Evolutionary conservation across 2,329 filamentous ascomycete species (phyloP).

Genomic region (Claviceps africana): DNA sequence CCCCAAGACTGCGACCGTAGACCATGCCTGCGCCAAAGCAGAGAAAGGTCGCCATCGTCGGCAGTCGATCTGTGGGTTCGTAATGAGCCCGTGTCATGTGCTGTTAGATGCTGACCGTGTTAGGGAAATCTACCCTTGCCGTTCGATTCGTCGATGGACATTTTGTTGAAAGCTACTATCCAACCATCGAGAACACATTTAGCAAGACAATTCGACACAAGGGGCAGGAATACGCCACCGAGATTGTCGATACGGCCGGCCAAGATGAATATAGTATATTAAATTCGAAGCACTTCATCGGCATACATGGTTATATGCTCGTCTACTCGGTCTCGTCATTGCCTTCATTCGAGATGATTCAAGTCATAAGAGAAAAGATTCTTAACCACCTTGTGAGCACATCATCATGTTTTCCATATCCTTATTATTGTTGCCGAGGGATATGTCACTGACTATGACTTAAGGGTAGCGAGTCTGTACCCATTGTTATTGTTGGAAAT

Average conservation of each 20-base stretch:
- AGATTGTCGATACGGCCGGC: slow-evolving; percentile 96
- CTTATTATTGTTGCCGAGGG: background rate
- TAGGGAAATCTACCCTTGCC: slow-evolving; percentile 94
- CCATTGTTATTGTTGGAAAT: slow-evolving; percentile 90
- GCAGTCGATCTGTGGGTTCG: slow-evolving; percentile 70
- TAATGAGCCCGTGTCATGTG: slow-evolving; percentile 5
- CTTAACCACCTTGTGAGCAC: slow-evolving; percentile 74
- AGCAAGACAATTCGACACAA: slow-evolving; percentile 89
- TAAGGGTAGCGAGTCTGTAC: slow-evolving; percentile 81
- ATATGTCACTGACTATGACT: background rate
- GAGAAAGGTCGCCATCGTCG: slow-evolving; percentile 89
- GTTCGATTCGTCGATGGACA: slow-evolving; percentile 95
- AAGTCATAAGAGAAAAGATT: slow-evolving; percentile 93
- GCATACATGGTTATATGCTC: slow-evolving; percentile 96
- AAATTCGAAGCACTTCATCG: slow-evolving; percentile 97
- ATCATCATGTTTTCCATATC: background rate
- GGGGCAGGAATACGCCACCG: slow-evolving; percentile 83
- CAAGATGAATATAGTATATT: slow-evolving; percentile 99
- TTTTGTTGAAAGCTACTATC: slow-evolving; percentile 98
- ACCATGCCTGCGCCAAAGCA: slow-evolving; percentile 64
- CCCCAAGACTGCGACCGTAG: background rate
- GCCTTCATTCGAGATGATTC: slow-evolving; percentile 94
- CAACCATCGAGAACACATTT: slow-evolving; percentile 98
- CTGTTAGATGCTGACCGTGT: background rate
- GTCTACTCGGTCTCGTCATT: slow-evolving; percentile 94